phyloP scores from a whole-genome alignment of 768 basidiomycete species.

The Boletus reticulatus region DNA sequence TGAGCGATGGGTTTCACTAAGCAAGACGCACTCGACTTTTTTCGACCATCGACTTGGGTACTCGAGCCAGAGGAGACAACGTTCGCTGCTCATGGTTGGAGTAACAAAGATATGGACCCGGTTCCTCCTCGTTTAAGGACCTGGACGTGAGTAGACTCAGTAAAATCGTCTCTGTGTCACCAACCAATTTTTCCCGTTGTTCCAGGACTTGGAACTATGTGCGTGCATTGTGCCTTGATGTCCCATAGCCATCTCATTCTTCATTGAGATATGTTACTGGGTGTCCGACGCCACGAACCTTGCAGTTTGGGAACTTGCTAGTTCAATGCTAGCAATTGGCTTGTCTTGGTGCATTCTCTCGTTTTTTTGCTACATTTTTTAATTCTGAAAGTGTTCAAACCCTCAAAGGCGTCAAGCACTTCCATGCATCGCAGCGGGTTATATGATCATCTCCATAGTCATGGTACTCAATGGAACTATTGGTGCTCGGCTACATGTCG shows the following conservation, averaged over 20 bases:
- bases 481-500: conserved; percentile 73
- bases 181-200: not conserved
- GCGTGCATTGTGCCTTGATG: conserved; percentile 44
- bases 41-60: conserved; percentile 22
- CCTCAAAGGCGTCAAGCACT: conserved; percentile 58
- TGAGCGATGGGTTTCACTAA: conserved; percentile 6
- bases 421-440: conserved; percentile 67
- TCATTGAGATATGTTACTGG: conserved; percentile 28
- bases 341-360: conserved; percentile 53
- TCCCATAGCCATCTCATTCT: conserved; percentile 17
- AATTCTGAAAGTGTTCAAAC: not conserved
- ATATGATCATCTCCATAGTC: conserved; percentile 66
- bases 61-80: conserved; percentile 34
- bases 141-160: conserved; percentile 50
- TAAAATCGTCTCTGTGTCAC: not conserved
- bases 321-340: conserved; percentile 73
- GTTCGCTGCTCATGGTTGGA: conserved; percentile 63
- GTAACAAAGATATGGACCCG: conserved; percentile 77
- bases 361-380: too few species aligned
- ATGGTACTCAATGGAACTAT: conserved; percentile 79
- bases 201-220: conserved; percentile 56
- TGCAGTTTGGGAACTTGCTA: conserved; percentile 51
- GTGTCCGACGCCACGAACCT: conserved; percentile 34
- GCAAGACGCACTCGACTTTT: not conserved
- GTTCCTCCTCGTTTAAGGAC: conserved; percentile 58